phyloP scores from a whole-genome alignment of 768 basidiomycete genomes.

The Artomyces pyxidatus region DNA sequence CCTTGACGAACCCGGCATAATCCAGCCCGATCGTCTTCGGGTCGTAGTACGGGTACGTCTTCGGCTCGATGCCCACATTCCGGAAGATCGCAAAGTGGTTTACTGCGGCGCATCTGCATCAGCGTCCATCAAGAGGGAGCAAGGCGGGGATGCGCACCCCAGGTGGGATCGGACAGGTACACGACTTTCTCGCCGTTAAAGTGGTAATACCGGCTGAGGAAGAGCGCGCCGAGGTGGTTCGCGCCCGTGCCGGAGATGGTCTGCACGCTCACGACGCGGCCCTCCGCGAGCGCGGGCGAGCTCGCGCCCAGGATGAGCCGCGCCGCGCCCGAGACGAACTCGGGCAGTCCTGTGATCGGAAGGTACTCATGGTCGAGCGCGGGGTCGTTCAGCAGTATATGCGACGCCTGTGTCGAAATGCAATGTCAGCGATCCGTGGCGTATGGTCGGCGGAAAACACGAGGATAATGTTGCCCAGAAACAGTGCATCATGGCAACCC shows the following conservation, averaged over 20 bases:
- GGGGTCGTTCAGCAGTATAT: conserved; percentile 58
- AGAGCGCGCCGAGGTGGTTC: conserved; percentile 86
- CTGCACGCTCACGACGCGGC: conserved; percentile 74
- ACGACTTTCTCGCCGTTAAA: conserved; percentile 60
- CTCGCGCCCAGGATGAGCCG: conserved; percentile 72
- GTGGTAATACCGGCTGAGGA: conserved; percentile 76
- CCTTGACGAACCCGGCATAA: conserved; percentile 54
- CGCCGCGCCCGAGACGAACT: conserved; percentile 76
- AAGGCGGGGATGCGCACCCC: conserved; percentile 51
- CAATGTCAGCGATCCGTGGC: background rate
- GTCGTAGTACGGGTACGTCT: conserved; percentile 92
- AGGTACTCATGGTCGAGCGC: conserved; percentile 87
- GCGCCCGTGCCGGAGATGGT: conserved; percentile 96
- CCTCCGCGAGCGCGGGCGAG: conserved; percentile 62
- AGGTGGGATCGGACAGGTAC: conserved; percentile 89
- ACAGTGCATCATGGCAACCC: no score
- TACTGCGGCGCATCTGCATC: conserved; percentile 31
- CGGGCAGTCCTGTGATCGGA: conserved; percentile 80
- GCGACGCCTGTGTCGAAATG: conserved; percentile 53
- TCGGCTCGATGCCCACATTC: conserved; percentile 82
- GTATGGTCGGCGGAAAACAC: background rate
- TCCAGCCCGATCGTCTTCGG: conserved; percentile 84
- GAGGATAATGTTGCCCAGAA: background rate
- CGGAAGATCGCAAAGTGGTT: conserved; percentile 89
- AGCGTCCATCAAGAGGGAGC: background rate